Conservation (phyloP, 495 filamentous ascomycete genomes). For the Podospora didyma region DNA sequence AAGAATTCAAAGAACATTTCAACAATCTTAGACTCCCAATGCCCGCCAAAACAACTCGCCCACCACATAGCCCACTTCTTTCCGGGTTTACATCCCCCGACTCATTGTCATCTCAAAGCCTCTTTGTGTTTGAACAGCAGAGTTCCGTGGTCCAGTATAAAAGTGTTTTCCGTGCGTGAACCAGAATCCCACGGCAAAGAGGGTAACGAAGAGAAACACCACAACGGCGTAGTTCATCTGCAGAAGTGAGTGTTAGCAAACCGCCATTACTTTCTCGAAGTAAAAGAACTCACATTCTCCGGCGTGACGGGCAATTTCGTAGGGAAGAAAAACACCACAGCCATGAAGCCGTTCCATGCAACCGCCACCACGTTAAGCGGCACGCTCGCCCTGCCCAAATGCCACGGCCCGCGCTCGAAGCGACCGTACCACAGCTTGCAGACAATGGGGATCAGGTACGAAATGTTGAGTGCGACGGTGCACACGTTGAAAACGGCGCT, state of each 20-base stretch:
- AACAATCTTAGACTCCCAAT: too few species aligned
- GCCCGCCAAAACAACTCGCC: too few species aligned
- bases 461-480: slow-evolving; percentile 60
- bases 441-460: slow-evolving; percentile 57
- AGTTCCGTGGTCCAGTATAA: slow-evolving; percentile 48
- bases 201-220: slow-evolving; percentile 43
- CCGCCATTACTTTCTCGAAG: neutral
- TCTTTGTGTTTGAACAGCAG: neutral
- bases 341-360: slow-evolving; percentile 58
- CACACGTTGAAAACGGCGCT: slow-evolving; percentile 60
- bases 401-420: slow-evolving; percentile 58
- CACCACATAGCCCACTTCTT: too few species aligned
- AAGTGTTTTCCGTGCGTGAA: slow-evolving; percentile 42
- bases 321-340: slow-evolving; percentile 58
- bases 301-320: slow-evolving; percentile 50
- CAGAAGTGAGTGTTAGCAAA: neutral
- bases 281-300: slow-evolving; percentile 27
- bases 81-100: neutral
- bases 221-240: slow-evolving; percentile 45
- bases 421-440: slow-evolving; percentile 56
- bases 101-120: neutral
- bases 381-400: slow-evolving; percentile 46
- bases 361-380: slow-evolving; percentile 51
- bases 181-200: slow-evolving; percentile 48
- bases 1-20: too few species aligned